These are phyloP conservation scores for Naegleria lovaniensis DNA, from an alignment of 208 protist genomes.

Conservation along the genomic window DNA sequence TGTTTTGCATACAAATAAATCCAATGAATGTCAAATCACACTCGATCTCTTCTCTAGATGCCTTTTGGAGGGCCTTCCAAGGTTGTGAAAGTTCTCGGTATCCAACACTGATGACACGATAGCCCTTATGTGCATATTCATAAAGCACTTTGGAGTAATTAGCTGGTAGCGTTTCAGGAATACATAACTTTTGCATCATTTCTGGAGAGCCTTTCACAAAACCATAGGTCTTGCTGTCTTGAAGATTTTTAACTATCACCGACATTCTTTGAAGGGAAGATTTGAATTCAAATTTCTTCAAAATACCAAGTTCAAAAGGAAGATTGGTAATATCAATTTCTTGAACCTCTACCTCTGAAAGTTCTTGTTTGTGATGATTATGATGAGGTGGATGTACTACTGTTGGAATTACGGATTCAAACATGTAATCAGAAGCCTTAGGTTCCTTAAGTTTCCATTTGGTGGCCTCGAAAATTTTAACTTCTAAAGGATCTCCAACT, in stretches of 20 bases:
- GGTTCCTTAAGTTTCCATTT: slow-evolving; percentile 28
- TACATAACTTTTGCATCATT: slow-evolving; percentile 47
- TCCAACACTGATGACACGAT: slow-evolving; percentile 50
- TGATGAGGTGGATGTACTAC: neutral
- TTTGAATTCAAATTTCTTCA: slow-evolving; percentile 52
- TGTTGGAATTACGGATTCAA: neutral
- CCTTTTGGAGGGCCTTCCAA: slow-evolving; percentile 12
- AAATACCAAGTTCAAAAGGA: slow-evolving; percentile 37
- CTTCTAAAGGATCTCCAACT: slow-evolving; percentile 60
- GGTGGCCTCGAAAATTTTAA: slow-evolving; percentile 55
- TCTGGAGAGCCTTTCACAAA: slow-evolving; percentile 60
- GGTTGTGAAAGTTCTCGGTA: neutral
- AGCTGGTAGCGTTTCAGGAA: slow-evolving; percentile 42
- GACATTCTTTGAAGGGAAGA: slow-evolving; percentile 54
- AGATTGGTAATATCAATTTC: neutral
- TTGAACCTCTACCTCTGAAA: neutral
- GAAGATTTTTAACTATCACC: slow-evolving; percentile 40
- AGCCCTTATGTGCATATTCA: slow-evolving; percentile 49
- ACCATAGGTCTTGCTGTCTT: slow-evolving; percentile 4
- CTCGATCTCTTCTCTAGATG: slow-evolving; percentile 45
- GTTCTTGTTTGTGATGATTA: neutral
- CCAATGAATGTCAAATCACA: slow-evolving; percentile 51
- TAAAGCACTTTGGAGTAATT: slow-evolving; percentile 39
- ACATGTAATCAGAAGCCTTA: neutral
- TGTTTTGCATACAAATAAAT: slow-evolving; percentile 61